Conservation (phyloP, 345 rosid genomes). For the Gossypium raimondii region DNA sequence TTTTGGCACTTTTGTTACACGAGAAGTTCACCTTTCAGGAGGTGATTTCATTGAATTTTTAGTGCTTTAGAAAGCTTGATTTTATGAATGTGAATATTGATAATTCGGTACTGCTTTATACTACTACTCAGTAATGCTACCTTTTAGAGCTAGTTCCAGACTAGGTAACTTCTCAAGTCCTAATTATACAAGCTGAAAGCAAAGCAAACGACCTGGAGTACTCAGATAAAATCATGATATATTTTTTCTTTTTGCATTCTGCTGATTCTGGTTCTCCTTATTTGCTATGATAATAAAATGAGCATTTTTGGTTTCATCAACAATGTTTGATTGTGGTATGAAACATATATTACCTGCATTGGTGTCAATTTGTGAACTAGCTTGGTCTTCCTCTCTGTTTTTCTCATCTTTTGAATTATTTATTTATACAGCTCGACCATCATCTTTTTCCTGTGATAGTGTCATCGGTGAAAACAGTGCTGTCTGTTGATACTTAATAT, state of each 20-base stretch:
- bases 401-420: neutral
- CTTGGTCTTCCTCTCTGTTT: neutral
- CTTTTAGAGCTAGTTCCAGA: neutral
- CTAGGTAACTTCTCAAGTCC: neutral
- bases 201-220: neutral
- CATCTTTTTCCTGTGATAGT: neutral
- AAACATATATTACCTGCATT: neutral
- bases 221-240: neutral
- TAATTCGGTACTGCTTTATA: neutral
- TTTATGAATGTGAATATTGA: neutral
- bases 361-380: neutral
- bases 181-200: neutral
- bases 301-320: neutral
- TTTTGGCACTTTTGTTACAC: slow-evolving; percentile 55
- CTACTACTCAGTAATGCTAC: neutral
- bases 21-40: slow-evolving; percentile 78
- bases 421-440: neutral
- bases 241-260: neutral
- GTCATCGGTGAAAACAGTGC: too few species aligned
- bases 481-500: neutral
- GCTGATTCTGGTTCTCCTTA: neutral
- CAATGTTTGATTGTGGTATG: neutral
- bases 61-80: slow-evolving; percentile 7
- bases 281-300: neutral
- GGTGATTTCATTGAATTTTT: slow-evolving; percentile 38